A percentile compares a stretch with the other conserved stretches of the same genome.
phyloP scores from a whole-genome alignment of 257 asterid species.

The Nicotiana sylvestris region DNA sequence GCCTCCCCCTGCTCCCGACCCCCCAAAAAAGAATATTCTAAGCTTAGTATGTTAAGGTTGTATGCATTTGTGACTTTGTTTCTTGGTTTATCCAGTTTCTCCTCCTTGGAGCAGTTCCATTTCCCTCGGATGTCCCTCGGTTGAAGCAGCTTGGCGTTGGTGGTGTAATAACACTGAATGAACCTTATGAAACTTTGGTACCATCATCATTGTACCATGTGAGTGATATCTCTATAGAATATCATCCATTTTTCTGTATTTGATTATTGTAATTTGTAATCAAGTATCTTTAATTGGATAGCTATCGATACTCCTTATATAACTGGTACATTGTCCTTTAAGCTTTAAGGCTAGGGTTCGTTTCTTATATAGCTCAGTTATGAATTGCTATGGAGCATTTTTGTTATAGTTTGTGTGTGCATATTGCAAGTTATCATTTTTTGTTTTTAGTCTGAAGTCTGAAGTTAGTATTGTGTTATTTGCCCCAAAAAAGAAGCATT shows the following conservation, averaged over 20 bases:
- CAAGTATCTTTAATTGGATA: neutral
- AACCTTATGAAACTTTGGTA: conserved; percentile 89
- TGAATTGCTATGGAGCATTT: neutral
- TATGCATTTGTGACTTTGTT: neutral
- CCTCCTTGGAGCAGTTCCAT: conserved; percentile 92
- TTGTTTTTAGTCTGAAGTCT: neutral
- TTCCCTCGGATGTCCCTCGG: conserved; percentile 79
- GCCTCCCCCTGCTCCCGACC: neutral
- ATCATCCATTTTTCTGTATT: neutral
- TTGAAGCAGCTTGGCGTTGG: conserved; percentile 95
- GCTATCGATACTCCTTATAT: neutral
- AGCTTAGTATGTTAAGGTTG: neutral
- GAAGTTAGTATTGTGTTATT: neutral
- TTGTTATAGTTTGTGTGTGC: neutral
- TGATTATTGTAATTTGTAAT: neutral
- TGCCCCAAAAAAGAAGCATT: neutral
- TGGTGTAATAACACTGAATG: conserved; percentile 89
- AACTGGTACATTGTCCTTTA: neutral
- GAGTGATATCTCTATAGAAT: conserved; percentile 25
- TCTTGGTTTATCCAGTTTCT: conserved; percentile 46
- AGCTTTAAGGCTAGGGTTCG: neutral
- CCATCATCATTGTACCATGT: conserved; percentile 81
- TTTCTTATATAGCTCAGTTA: neutral
- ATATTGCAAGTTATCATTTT: neutral
- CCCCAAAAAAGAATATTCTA: neutral